phyloP scores from a whole-genome alignment of 2,329 filamentous ascomycete genomes.

The Colletotrichum horii region DNA sequence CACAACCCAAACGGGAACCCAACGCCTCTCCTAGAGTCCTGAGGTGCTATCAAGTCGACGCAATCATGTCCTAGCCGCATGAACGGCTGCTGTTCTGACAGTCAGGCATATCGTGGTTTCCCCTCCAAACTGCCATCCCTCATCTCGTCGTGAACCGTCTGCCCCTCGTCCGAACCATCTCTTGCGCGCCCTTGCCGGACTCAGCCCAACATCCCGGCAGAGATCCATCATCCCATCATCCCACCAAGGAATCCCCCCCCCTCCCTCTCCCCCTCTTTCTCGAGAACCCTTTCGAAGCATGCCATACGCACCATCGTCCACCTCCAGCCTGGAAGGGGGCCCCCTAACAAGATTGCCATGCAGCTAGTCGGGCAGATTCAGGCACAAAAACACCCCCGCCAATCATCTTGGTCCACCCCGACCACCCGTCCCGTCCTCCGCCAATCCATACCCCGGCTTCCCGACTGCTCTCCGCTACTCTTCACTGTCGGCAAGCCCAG shows the following conservation, averaged over 20 bases:
- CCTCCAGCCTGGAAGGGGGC: neutral
- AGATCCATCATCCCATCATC: neutral
- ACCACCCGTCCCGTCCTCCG: constrained; percentile 5
- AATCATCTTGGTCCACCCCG: constrained; percentile 4
- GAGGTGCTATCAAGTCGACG: neutral
- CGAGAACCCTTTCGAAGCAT: constrained; percentile 1
- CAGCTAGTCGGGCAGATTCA: constrained; percentile 23
- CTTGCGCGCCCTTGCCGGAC: neutral
- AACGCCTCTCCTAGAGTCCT: neutral
- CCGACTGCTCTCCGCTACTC: constrained; percentile 2
- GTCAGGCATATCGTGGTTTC: constrained; percentile 2
- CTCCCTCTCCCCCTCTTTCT: neutral
- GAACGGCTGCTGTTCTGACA: neutral
- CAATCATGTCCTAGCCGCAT: neutral
- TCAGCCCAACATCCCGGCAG: neutral
- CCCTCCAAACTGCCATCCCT: neutral
- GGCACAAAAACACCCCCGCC: constrained; percentile 15
- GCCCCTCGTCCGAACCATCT: neutral
- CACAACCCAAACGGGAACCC: constrained; percentile 7
- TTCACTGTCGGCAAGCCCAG: constrained; percentile 19
- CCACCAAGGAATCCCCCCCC: neutral
- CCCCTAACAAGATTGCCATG: constrained; percentile 16
- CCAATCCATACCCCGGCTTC: neutral
- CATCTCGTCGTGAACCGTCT: neutral
- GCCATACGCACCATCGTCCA: neutral